These are phyloP conservation scores for Kalaharituber pfeilii DNA, from an alignment of 2,329 filamentous ascomycete genomes.

Conservation along the genomic window DNA sequence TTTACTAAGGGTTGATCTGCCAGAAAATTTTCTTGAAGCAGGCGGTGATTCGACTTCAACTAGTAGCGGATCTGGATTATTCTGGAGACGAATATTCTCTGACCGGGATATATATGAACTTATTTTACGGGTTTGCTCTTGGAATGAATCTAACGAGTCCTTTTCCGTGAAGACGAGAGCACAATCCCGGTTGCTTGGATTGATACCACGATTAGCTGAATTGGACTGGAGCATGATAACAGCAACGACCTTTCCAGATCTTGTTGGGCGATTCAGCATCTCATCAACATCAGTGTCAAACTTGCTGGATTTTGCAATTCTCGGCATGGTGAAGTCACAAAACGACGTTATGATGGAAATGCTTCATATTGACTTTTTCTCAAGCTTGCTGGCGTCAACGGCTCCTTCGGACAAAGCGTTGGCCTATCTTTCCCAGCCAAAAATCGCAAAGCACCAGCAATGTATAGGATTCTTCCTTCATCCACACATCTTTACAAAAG, in stretches of 20 bases:
- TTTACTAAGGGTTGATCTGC: slow-evolving; percentile 9
- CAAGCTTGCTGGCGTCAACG: slow-evolving; percentile 4
- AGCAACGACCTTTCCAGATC: slow-evolving; percentile 7
- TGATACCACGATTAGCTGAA: slow-evolving; percentile 10
- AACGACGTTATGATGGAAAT: slow-evolving; percentile 19
- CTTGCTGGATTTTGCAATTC: slow-evolving; percentile 14
- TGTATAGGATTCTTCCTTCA: slow-evolving; percentile 11
- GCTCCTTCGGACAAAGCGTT: slow-evolving; percentile 1
- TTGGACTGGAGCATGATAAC: slow-evolving; percentile 10
- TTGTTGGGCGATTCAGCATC: slow-evolving; percentile 8
- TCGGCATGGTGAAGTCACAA: slow-evolving; percentile 6
- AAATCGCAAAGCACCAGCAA: slow-evolving; percentile 7
- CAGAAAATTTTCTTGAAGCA: slow-evolving; percentile 4
- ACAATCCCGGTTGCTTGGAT: slow-evolving; percentile 13
- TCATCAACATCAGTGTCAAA: not conserved
- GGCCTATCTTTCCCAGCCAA: slow-evolving; percentile 9
- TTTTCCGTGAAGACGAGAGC: slow-evolving; percentile 9
- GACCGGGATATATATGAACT: slow-evolving; percentile 15
- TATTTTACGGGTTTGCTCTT: slow-evolving; percentile 15
- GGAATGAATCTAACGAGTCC: slow-evolving; percentile 5
- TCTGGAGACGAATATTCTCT: slow-evolving; percentile 13
- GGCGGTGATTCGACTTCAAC: not conserved
- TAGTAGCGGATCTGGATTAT: not conserved
- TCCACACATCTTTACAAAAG: slow-evolving; percentile 13
- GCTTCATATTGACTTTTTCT: slow-evolving; percentile 15